Evolutionary conservation across 225 moss, liverwort and hornwort genomes (phyloP).

Genomic region (Marchantia polymorpha): DNA sequence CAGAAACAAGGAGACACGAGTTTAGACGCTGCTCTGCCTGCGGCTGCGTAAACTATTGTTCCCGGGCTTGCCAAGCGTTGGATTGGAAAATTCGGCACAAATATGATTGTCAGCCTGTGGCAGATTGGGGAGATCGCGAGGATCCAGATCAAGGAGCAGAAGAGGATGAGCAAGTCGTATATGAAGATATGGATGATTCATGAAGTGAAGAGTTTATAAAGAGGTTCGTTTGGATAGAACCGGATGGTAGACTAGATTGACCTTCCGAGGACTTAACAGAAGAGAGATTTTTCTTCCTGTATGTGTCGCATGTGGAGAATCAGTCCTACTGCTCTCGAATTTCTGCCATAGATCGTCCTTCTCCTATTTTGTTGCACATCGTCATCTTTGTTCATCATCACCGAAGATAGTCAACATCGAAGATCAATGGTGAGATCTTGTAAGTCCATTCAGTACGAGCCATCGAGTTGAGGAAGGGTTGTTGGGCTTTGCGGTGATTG

Average conservation of each 20-base stretch:
- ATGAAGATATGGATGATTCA: conserved; percentile 41
- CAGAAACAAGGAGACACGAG: conserved; percentile 45
- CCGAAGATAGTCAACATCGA: not conserved
- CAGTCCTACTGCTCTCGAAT: not conserved
- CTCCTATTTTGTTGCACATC: conserved; percentile 10
- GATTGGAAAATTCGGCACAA: conserved; percentile 55
- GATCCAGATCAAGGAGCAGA: conserved; percentile 40
- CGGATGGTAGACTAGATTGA: not conserved
- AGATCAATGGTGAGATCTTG: conserved; percentile 6
- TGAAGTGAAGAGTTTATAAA: conserved; percentile 8
- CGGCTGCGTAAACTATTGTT: conserved; percentile 49
- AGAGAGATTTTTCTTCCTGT: not conserved
- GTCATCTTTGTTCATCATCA: conserved; percentile 1
- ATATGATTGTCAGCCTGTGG: conserved; percentile 41
- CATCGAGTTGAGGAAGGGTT: not conserved
- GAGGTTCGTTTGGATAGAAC: not conserved
- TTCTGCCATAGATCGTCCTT: not conserved
- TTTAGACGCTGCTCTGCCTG: conserved; percentile 52
- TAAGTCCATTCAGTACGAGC: conserved; percentile 1
- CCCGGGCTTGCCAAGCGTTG: conserved; percentile 48
- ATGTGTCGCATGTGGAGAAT: conserved; percentile 10
- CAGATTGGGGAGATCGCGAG: conserved; percentile 46
- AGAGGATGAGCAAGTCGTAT: conserved; percentile 39
- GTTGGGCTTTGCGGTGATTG: conserved; percentile 3
- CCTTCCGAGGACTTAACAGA: not conserved